These are phyloP conservation scores for Forsythia suspensa DNA, from an alignment of 257 asterid species.

Conservation along the genomic window DNA sequence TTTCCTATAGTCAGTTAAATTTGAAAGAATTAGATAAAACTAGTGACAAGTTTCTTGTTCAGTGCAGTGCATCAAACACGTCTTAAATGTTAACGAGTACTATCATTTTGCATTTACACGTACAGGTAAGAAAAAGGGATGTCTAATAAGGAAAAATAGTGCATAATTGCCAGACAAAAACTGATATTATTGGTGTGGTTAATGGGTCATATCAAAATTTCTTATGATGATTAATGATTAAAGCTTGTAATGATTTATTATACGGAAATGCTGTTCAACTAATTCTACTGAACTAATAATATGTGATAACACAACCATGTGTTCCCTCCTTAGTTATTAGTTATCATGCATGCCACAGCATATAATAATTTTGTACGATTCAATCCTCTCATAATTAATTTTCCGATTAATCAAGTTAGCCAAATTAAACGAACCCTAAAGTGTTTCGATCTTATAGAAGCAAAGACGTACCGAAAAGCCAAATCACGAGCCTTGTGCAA, in stretches of 20 bases:
- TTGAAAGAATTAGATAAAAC: neutral
- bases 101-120: neutral
- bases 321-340: constrained; percentile 6
- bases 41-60: neutral
- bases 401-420: neutral
- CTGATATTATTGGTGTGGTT: neutral
- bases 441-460: neutral
- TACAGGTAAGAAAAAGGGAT: too few species aligned
- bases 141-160: neutral
- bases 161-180: neutral
- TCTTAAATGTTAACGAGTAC: too few species aligned
- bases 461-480: neutral
- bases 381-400: neutral
- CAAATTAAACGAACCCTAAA: neutral
- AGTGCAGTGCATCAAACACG: neutral
- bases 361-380: neutral
- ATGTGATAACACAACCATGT: neutral
- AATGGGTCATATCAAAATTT: neutral
- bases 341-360: neutral
- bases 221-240: neutral
- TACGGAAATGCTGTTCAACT: neutral
- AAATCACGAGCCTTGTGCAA: neutral
- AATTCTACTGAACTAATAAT: neutral
- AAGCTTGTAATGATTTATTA: neutral
- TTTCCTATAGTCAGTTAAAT: neutral